Conservation (phyloP, 345 rosid species). For the Gossypium raimondii region DNA sequence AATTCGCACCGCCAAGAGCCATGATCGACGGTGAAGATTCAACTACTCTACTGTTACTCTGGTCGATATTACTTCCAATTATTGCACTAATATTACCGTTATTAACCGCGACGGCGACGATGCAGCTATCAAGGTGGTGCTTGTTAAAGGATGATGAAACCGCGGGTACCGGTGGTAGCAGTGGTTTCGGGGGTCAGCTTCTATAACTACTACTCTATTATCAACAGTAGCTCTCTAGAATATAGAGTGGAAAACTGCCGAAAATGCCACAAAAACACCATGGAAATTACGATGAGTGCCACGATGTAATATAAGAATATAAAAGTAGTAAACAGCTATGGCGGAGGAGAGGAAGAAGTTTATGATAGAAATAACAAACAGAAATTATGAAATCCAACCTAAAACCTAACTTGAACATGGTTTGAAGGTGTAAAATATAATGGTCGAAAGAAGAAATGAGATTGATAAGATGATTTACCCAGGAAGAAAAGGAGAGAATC, state of each 20-base stretch:
- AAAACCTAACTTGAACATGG: conserved; percentile 26
- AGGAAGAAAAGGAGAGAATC: too few species aligned
- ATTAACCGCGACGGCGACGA: conserved; percentile 19
- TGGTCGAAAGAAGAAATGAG: not conserved
- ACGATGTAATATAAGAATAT: not conserved
- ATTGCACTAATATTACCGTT: conserved; percentile 17
- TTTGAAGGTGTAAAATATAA: not conserved
- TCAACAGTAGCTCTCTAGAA: conserved; percentile 76
- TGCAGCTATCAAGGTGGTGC: conserved; percentile 32
- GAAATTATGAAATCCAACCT: conserved; percentile 28
- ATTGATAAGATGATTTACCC: too few species aligned
- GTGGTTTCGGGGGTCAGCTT: conserved; percentile 34
- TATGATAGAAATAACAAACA: conserved; percentile 6
- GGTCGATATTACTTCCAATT: conserved; percentile 19
- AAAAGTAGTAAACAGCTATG: not conserved
- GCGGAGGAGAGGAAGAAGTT: not conserved
- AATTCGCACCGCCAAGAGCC: conserved; percentile 64
- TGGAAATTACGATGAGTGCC: conserved; percentile 29
- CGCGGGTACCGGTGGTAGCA: conserved; percentile 15
- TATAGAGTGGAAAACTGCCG: conserved; percentile 70
- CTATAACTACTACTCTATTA: conserved; percentile 50
- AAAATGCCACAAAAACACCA: conserved; percentile 42
- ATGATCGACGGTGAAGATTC: conserved; percentile 37
- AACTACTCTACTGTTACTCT: conserved; percentile 17
- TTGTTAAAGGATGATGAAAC: conserved; percentile 47